phyloP scores from a whole-genome alignment of 495 filamentous ascomycete genomes.

The Neurospora intermedia region DNA sequence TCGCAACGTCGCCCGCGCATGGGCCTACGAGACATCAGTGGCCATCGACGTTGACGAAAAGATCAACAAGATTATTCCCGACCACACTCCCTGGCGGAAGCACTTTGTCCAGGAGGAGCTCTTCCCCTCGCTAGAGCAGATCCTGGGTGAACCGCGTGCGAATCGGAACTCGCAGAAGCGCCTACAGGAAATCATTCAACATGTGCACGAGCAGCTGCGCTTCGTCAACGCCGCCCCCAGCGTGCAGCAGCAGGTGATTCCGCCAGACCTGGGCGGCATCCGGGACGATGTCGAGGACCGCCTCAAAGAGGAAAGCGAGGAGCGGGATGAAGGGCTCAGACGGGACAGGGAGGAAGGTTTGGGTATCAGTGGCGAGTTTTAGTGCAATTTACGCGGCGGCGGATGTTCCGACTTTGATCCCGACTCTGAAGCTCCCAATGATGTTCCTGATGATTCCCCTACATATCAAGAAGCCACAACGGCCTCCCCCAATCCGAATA shows the following conservation, averaged over 20 bases:
- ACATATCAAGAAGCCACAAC: neutral
- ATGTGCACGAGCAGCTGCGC: slow-evolving; percentile 73
- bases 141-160: slow-evolving; percentile 43
- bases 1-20: slow-evolving; percentile 88
- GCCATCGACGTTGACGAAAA: slow-evolving; percentile 62
- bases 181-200: slow-evolving; percentile 58
- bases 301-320: slow-evolving; percentile 58
- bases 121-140: slow-evolving; percentile 64
- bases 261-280: slow-evolving; percentile 61
- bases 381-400: neutral
- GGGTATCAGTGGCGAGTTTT: slow-evolving; percentile 32
- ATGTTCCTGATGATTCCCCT: neutral
- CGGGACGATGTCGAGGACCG: slow-evolving; percentile 72
- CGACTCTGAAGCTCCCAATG: neutral
- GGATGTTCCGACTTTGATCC: neutral
- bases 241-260: slow-evolving; percentile 74
- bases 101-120: slow-evolving; percentile 79
- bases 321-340: slow-evolving; percentile 42
- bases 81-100: slow-evolving; percentile 62
- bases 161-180: slow-evolving; percentile 74
- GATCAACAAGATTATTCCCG: slow-evolving; percentile 63
- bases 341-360: slow-evolving; percentile 31
- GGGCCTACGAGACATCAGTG: slow-evolving; percentile 92
- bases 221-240: slow-evolving; percentile 80
- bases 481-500: neutral